phyloP scores from a whole-genome alignment of 805 yeast species.

The Tetrapisispora fleetii region DNA sequence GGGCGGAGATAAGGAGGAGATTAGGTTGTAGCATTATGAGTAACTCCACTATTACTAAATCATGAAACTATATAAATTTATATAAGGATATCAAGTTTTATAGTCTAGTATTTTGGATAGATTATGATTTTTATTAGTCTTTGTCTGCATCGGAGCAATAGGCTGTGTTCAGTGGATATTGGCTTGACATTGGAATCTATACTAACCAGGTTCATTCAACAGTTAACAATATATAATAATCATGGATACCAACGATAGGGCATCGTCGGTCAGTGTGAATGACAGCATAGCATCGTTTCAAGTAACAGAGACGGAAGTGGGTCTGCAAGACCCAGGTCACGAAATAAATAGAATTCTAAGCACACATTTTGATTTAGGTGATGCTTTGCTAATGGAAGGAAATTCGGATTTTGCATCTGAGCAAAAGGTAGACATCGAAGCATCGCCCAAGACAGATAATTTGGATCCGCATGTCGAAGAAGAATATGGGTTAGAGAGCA shows the following conservation, averaged over 20 bases:
- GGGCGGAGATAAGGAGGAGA: too few relatives aligned
- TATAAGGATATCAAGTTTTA: too few relatives aligned
- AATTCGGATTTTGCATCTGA: constrained; percentile 2
- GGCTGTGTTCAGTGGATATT: too few relatives aligned
- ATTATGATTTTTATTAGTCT: too few relatives aligned
- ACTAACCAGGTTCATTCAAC: neutral
- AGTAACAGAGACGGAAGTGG: neutral
- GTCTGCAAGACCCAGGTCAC: constrained; percentile 1
- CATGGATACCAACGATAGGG: neutral
- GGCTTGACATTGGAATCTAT: too few relatives aligned
- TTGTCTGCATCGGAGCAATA: too few relatives aligned
- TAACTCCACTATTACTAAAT: too few relatives aligned
- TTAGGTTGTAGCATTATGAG: too few relatives aligned
- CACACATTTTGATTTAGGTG: constrained; percentile 23
- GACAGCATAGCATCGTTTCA: neutral
- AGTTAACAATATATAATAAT: too few relatives aligned
- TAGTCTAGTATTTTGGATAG: too few relatives aligned
- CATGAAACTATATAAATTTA: too few relatives aligned
- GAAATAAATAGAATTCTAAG: constrained; percentile 15
- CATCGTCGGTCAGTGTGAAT: neutral
- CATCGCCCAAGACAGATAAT: neutral
- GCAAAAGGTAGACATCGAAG: neutral
- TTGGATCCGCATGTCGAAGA: neutral
- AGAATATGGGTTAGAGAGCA: neutral
- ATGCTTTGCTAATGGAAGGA: constrained; percentile 21